Evolutionary conservation across 2,329 filamentous ascomycete species (phyloP).

Genomic region (Plenodomus lindquistii): DNA sequence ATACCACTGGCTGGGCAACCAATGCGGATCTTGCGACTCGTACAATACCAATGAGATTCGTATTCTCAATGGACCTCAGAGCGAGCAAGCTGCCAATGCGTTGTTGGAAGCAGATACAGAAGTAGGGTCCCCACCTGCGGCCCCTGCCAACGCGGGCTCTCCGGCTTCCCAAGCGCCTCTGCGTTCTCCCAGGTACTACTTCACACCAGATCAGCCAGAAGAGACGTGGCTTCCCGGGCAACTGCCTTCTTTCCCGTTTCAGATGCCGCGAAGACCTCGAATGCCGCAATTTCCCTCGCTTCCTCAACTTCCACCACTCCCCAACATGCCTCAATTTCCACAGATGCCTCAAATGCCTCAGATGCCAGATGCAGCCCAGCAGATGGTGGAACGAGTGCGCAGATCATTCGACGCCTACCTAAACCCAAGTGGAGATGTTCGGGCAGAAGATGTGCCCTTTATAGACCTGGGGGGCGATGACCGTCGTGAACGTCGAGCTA

Average conservation of each 20-base stretch:
- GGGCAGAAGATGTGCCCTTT: conserved; percentile 38
- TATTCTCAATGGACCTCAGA: conserved; percentile 46
- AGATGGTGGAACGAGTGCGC: conserved; percentile 42
- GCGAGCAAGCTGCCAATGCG: conserved; percentile 40
- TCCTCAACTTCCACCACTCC: conserved; percentile 38
- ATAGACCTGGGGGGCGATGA: conserved; percentile 44
- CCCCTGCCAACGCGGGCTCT: conserved; percentile 37
- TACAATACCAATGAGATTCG: conserved; percentile 58
- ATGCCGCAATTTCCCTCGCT: conserved; percentile 38
- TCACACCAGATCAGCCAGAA: conserved; percentile 42
- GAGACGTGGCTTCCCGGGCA: conserved; percentile 44
- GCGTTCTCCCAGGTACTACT: conserved; percentile 42
- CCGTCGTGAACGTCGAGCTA: conserved; percentile 37
- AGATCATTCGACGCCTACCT: conserved; percentile 51
- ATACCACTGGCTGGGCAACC: conserved; percentile 94
- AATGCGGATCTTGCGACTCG: conserved; percentile 68
- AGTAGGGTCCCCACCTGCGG: conserved; percentile 30
- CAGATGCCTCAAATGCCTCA: conserved; percentile 29
- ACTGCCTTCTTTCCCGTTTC: conserved; percentile 42
- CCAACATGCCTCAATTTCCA: conserved; percentile 33
- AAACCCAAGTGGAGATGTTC: conserved; percentile 43
- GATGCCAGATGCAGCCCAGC: conserved; percentile 38
- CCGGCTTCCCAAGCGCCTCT: conserved; percentile 37
- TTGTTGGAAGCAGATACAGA: conserved; percentile 35
- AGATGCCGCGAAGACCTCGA: conserved; percentile 41